A percentile compares a stretch with the other conserved stretches of the same genome.
These are phyloP conservation scores for Persicaria tinctoria DNA, from an alignment of 148 eudicot species.

Conservation along the genomic window DNA sequence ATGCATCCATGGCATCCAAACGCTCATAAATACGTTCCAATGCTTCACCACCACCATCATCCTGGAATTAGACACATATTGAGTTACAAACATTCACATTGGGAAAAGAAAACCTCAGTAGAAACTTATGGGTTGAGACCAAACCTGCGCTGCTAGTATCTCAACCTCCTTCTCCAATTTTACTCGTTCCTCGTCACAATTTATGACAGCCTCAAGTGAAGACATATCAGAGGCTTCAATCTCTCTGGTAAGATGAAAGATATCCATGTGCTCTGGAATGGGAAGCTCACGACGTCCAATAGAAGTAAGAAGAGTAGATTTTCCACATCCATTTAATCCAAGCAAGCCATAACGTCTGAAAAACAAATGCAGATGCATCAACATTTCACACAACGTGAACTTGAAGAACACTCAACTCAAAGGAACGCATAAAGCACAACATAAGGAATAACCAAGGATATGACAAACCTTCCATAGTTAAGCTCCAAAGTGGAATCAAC, in stretches of 20 bases:
- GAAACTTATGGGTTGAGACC: not conserved
- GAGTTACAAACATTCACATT: not conserved
- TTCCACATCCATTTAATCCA: conserved; percentile 97
- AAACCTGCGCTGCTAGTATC: conserved; percentile 67
- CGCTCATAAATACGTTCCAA: conserved; percentile 94
- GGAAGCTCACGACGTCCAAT: conserved; percentile 94
- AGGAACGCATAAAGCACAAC: not conserved
- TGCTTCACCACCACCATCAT: conserved; percentile 94
- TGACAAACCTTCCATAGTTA: conserved; percentile 81
- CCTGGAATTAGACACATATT: conserved; percentile 28
- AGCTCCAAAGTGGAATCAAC: conserved; percentile 91
- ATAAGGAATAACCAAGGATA: not conserved
- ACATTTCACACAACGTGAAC: not conserved
- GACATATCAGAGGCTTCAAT: conserved; percentile 99
- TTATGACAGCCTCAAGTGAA: conserved; percentile 76
- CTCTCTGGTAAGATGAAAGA: conserved; percentile 82
- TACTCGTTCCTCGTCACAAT: conserved; percentile 85
- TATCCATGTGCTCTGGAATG: conserved; percentile 98
- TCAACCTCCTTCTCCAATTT: conserved; percentile 85
- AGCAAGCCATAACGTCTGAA: conserved; percentile 93
- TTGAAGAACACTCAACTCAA: not conserved
- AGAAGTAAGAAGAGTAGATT: conserved; percentile 89
- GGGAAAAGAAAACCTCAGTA: not conserved
- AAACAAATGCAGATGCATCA: conserved; percentile 1
- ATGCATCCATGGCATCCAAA: conserved; percentile 80